Base-by-base conservation (phyloP, 2,329 filamentous ascomycete genomes). In the Hyphodiscus sp. region DNA sequence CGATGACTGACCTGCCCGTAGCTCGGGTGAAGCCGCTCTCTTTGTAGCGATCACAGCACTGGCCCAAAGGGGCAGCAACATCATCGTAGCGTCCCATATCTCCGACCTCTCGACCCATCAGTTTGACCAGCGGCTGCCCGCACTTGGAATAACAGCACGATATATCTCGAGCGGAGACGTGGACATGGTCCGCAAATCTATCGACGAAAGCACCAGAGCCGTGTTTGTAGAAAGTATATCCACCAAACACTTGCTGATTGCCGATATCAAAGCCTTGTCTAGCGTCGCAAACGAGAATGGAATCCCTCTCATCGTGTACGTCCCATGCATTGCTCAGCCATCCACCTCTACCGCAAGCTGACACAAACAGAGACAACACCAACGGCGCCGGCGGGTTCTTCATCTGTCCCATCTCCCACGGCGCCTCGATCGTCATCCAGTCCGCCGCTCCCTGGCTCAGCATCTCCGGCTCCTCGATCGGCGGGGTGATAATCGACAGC, bases 401-500 rank as follows among this genome's bases (percentile, higher is more conserved):
- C 70, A 76, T 85, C 62, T 82, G 87, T 7, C 91, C 91, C 41
- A 92, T 96, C 64, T 85, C 91, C 20, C 87, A 95, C 70, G 91
- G 91, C 53, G 91, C 87, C 58, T 91, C 96, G 67, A 95, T 96
- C 57, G 86, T 96, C 50, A 88, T 96, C 29, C 90, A 96, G 77
- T 92, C 87, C 42, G 90, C 90, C 10, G 95, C 91, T 54, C 95
- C 95, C 73, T 96, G 91, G 91, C 96, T 96, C 71, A 91, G 91
- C 57, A 95, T 91, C 41, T 95, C 91, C 23, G 23, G 23, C 23
- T 26, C 23, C 23, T 29, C 87, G 95, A 61, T 90, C 80, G 23
- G 23, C 53, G 91, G 91, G 57, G 80, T 96, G 45, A 80, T 96
- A 33, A 76, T 96, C 60, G 91, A 96, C 74, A 82, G 85, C 62